Evolutionary conservation across 192 early-diverging fungal species (phyloP).

Genomic region (Spizellomyces punctatus): DNA sequence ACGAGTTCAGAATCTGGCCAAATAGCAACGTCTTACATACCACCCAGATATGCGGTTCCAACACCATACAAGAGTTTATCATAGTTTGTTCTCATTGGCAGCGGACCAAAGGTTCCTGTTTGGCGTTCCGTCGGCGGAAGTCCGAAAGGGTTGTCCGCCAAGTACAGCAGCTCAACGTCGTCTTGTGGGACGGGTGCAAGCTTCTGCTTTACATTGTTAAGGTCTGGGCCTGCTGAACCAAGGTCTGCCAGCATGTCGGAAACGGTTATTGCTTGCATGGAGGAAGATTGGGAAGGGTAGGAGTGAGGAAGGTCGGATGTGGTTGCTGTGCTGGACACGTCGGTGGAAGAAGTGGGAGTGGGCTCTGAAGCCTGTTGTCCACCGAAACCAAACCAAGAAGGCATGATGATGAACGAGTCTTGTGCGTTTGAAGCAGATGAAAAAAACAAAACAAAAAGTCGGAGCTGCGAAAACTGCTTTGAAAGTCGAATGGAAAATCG

Average conservation of each 20-base stretch:
- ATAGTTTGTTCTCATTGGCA: conserved; percentile 59
- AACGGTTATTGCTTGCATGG: conserved; percentile 16
- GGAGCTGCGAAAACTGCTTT: not conserved
- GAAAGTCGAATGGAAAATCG: too few relatives aligned
- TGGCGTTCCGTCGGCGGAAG: conserved; percentile 25
- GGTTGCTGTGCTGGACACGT: not conserved
- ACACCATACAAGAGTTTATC: conserved; percentile 60
- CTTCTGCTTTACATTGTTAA: conserved; percentile 23
- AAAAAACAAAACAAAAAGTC: not conserved
- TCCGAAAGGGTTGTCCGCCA: conserved; percentile 53
- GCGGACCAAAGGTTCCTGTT: conserved; percentile 51
- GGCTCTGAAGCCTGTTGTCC: too few relatives aligned
- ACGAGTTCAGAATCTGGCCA: not conserved
- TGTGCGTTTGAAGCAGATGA: too few relatives aligned
- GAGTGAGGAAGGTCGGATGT: conserved; percentile 1
- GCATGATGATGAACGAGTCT: too few relatives aligned
- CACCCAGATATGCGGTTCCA: conserved; percentile 53
- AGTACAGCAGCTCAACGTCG: conserved; percentile 52
- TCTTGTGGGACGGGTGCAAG: conserved; percentile 23
- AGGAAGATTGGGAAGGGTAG: conserved; percentile 1
- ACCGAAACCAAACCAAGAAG: conserved; percentile 34
- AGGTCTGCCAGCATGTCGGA: conserved; percentile 30
- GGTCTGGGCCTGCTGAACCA: not conserved
- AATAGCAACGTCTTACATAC: conserved; percentile 21
- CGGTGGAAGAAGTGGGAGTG: too few relatives aligned